These are phyloP conservation scores for Boletus subcaerulescens DNA, from an alignment of 768 basidiomycete species.

Conservation along the genomic window DNA sequence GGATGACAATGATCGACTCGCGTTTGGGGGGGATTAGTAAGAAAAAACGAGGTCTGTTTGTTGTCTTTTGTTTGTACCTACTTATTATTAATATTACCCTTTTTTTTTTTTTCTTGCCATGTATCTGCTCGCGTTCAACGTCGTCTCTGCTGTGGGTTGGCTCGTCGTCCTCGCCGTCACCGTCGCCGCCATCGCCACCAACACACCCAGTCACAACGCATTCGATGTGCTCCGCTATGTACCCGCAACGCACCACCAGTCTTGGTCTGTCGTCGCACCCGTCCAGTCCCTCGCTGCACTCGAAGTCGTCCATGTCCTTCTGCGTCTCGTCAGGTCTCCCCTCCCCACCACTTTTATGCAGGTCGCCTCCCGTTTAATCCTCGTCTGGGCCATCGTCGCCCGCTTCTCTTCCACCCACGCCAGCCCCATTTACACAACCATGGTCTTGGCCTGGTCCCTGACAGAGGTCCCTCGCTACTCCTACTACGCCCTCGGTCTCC, in stretches of 20 bases:
- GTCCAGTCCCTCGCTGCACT: slow-evolving; percentile 84
- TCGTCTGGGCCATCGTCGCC: slow-evolving; percentile 76
- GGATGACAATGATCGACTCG: slow-evolving; percentile 29
- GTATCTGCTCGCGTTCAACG: slow-evolving; percentile 82
- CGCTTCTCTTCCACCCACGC: slow-evolving; percentile 46
- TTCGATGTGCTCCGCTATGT: slow-evolving; percentile 34
- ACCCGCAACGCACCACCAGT: slow-evolving; percentile 49
- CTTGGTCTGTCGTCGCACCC: slow-evolving; percentile 58
- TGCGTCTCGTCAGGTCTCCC: slow-evolving; percentile 80
- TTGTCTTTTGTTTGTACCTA: slow-evolving; percentile 23
- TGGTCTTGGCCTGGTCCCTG: slow-evolving; percentile 90
- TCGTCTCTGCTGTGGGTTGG: slow-evolving; percentile 75
- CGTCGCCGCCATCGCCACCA: slow-evolving; percentile 40
- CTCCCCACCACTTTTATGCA: slow-evolving; percentile 73
- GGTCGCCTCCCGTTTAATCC: slow-evolving; percentile 74
- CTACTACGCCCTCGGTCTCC: slow-evolving; percentile 73
- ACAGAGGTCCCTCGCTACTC: slow-evolving; percentile 91
- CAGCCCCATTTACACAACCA: slow-evolving; percentile 81
- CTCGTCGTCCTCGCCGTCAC: slow-evolving; percentile 59
- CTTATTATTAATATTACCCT: not conserved
- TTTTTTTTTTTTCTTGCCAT: not conserved
- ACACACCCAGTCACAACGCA: slow-evolving; percentile 31
- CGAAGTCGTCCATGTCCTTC: slow-evolving; percentile 77
- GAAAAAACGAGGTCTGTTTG: slow-evolving; percentile 26
- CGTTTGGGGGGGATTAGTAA: slow-evolving; percentile 36